Evolutionary conservation across 2,329 filamentous ascomycete species (phyloP).

Genomic region (Volutella citrinella): DNA sequence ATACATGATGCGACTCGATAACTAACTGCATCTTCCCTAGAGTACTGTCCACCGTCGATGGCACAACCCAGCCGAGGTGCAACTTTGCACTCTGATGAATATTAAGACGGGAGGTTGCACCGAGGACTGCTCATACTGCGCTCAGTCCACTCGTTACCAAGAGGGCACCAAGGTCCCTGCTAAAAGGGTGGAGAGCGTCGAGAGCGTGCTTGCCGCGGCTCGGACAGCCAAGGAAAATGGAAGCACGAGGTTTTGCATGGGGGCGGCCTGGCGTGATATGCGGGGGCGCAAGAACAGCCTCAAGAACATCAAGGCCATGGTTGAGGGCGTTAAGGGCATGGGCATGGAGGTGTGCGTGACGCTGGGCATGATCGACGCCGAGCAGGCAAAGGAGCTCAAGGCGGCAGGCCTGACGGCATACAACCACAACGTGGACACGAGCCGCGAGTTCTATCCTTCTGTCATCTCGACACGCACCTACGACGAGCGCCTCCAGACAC

Average conservation of each 20-base stretch:
- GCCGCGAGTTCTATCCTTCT: constrained; percentile 80
- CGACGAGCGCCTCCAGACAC: constrained; percentile 79
- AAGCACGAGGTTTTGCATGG: constrained; percentile 92
- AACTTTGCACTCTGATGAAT: constrained; percentile 94
- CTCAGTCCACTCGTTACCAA: constrained; percentile 78
- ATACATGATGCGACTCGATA: too few species aligned
- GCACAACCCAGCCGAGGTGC: constrained; percentile 78
- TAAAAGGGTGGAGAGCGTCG: constrained; percentile 74
- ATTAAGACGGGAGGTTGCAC: constrained; percentile 93
- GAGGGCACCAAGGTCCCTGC: constrained; percentile 76
- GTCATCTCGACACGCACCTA: constrained; percentile 85
- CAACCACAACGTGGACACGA: constrained; percentile 93
- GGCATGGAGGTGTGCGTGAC: constrained; percentile 92
- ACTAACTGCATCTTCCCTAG: too few species aligned
- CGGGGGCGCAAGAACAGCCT: constrained; percentile 80
- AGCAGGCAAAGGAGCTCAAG: constrained; percentile 79
- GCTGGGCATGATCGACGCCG: constrained; percentile 82
- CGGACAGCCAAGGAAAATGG: constrained; percentile 77
- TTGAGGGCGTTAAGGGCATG: constrained; percentile 73
- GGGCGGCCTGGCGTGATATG: constrained; percentile 93
- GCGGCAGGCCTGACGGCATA: constrained; percentile 84
- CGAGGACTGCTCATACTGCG: constrained; percentile 92
- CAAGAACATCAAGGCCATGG: constrained; percentile 83
- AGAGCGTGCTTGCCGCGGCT: constrained; percentile 76
- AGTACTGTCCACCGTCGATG: constrained; percentile 77